Conservation (phyloP, 73 alveolate species). For the Paramecium octaurelia region DNA sequence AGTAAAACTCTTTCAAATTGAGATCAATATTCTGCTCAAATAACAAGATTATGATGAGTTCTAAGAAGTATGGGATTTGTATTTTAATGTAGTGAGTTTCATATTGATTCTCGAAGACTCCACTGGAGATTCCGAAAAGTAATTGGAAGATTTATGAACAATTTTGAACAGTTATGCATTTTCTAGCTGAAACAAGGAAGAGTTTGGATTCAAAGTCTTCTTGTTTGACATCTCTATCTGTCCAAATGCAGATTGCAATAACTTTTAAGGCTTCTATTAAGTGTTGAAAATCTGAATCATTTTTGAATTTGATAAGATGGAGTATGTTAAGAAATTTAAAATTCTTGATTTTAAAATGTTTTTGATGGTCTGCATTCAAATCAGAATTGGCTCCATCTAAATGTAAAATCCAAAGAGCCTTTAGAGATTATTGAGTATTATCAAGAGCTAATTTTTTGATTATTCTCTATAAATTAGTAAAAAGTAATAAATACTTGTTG, state of each 20-base stretch:
- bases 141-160: background rate
- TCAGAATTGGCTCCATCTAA: background rate
- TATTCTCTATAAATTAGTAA: background rate
- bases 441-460: background rate
- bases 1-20: background rate
- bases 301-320: background rate
- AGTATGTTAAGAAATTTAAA: background rate
- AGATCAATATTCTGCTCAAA: background rate
- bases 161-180: background rate
- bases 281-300: background rate
- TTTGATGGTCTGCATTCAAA: background rate
- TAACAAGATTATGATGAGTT: background rate
- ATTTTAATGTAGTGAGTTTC: background rate
- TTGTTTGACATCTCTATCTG: background rate
- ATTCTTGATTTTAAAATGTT: background rate
- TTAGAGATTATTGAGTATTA: background rate
- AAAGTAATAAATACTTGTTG: background rate
- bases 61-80: background rate
- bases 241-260: background rate
- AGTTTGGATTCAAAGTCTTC: background rate
- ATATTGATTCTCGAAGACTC: background rate
- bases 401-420: background rate
- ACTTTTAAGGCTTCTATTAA: constrained; percentile 1
- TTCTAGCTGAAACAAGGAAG: background rate
- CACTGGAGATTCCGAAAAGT: background rate